A percentile compares a stretch with the other conserved stretches of the same genome.
Conservation (phyloP, 2,329 filamentous ascomycete genomes). For the Fusarium lyarnte region DNA sequence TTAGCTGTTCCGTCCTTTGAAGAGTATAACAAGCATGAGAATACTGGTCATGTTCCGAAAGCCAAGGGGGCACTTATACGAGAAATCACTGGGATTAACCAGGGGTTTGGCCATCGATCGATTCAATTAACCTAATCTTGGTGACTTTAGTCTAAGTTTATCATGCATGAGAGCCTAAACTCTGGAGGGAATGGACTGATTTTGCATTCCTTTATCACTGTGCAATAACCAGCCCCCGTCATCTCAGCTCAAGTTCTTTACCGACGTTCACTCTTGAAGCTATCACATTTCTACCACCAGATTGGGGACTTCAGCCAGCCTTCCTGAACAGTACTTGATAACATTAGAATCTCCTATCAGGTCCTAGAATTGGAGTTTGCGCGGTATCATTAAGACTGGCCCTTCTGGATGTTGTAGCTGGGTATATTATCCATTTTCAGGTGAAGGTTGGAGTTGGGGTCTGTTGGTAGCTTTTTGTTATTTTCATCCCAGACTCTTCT, state of each 20-base stretch:
- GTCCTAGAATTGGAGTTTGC: background rate
- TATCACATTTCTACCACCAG: background rate
- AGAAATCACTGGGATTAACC: background rate
- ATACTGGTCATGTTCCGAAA: too few relatives aligned
- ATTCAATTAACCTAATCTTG: background rate
- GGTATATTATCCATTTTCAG: too few relatives aligned
- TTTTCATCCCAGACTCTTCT: background rate
- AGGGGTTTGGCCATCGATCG: background rate
- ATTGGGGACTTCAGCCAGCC: background rate
- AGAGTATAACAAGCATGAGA: background rate
- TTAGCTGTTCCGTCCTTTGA: background rate
- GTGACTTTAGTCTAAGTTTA: background rate
- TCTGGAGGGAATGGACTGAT: background rate
- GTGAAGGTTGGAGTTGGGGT: too few relatives aligned
- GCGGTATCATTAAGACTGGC: background rate
- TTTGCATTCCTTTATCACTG: background rate
- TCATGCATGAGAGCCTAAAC: background rate
- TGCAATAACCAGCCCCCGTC: background rate
- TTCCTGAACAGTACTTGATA: background rate
- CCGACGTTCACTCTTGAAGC: background rate
- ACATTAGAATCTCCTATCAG: background rate
- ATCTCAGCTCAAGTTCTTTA: background rate
- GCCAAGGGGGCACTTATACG: background rate
- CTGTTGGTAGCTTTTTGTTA: fast-evolving
- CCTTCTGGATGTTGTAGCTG: too few relatives aligned